Percentiles rank a stretch among this genome's conserved stretches.
phyloP scores from a whole-genome alignment of 345 rosid species.

The Zanthoxylum bungeanum region DNA sequence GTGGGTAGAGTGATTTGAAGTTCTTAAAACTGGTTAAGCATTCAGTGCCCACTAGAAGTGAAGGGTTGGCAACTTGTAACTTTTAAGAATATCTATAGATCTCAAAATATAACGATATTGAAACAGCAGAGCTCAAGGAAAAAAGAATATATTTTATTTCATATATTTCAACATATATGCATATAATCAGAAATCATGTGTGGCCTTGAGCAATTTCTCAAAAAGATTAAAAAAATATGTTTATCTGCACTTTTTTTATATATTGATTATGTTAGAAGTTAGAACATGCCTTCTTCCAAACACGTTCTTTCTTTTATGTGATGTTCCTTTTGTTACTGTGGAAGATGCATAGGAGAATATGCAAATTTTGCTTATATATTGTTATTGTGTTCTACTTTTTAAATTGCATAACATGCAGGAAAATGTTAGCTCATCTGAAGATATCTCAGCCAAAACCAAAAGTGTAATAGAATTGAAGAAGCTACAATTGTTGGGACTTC shows the following conservation, averaged over 20 bases:
- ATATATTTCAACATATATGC: neutral
- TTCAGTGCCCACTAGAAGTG: neutral
- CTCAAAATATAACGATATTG: neutral
- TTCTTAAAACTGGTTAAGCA: neutral
- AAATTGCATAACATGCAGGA: conserved; percentile 38
- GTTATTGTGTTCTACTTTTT: neutral
- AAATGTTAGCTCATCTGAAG: conserved; percentile 76
- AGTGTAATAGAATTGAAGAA: conserved; percentile 90
- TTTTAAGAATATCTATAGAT: neutral
- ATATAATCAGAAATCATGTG: neutral
- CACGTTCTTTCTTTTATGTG: neutral
- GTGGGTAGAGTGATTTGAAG: neutral
- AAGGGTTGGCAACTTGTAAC: neutral
- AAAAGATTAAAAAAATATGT: neutral
- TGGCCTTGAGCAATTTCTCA: neutral
- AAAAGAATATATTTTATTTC: neutral
- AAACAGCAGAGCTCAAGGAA: neutral
- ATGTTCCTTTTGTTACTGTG: neutral
- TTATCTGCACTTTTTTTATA: neutral
- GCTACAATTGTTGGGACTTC: conserved; percentile 76
- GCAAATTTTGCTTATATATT: neutral
- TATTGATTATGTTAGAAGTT: too few relatives aligned
- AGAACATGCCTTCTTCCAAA: neutral
- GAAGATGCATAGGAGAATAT: neutral
- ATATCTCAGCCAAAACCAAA: conserved; percentile 81